Evolutionary conservation across 2,329 filamentous ascomycete species (phyloP), one percentile per base, ranked within the genome.

Genomic region (Cercospora berteroae): DNA sequence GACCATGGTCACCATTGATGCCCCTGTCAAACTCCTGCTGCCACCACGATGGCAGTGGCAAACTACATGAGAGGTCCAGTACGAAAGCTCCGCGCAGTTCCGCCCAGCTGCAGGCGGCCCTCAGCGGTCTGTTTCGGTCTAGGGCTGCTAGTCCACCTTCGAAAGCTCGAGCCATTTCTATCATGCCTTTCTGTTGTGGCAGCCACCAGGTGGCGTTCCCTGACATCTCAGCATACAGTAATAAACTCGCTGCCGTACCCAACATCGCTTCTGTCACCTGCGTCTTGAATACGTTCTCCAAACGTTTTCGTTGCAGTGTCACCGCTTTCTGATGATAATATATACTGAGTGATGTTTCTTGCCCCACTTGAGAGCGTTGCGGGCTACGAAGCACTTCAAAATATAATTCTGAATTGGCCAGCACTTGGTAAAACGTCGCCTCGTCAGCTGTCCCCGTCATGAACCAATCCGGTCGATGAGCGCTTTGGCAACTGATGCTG

Each of bases 401-500:
- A 29, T 67, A 61, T 27, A 67, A 33, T 36, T 64, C 65, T 13
- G 61, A 67, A 29, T 67, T 67, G 29, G 65, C 65, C 1, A 67
- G 44, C 33, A 67, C 60, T 50, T 67, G 65, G 23, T 64, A 33
- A 27, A 64, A 67, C 18, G 61, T 64, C 10, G 65, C 65, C 16
- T 39, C n/a, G 18, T 67, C 61, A 2, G 42, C 57, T 12, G 64
- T 57, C 16, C 65, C 61, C 10, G 59, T 31, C 18, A 48, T 48
- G 23, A 52, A 52, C 48, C 48, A 52, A 52, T 52, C 48, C 9
- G 48, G 20, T 8, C 48, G 48, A 52, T 52, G 42, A 64, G 60
- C 65, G 64, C n/a, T 64, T 52, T 42, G 27, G 23, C 13, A 57
- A 56, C 50, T 64, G 55, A 27, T 61, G 6, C 18, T 29, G 4